A percentile compares a stretch with the other conserved stretches of the same genome.
These are phyloP conservation scores for Hymenoscyphus linearis DNA, from an alignment of 2,329 filamentous ascomycete species.

Conservation along the genomic window DNA sequence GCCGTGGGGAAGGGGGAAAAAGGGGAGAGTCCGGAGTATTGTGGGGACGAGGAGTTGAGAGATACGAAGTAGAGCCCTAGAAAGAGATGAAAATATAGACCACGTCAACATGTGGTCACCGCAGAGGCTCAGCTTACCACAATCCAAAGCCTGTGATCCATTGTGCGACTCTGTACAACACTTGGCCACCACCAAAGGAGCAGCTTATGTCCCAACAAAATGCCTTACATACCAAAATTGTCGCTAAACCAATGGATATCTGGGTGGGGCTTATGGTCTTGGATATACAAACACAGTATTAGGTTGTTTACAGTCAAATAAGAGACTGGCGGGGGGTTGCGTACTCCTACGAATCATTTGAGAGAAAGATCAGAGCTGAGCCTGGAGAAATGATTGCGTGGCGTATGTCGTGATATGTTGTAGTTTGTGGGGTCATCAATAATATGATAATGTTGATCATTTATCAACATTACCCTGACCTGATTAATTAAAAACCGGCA, in stretches of 20 bases:
- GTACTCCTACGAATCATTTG: background rate
- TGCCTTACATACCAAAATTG: background rate
- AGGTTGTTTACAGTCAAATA: background rate
- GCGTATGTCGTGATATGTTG: background rate
- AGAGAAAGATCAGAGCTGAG: slow-evolving; percentile 1
- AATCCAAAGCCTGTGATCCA: background rate
- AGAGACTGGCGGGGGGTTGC: slow-evolving; percentile 1
- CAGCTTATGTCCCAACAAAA: background rate
- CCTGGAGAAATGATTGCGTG: background rate
- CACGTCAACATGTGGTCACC: background rate
- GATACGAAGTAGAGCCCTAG: background rate
- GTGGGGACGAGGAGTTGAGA: background rate
- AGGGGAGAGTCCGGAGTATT: background rate
- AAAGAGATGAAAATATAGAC: background rate
- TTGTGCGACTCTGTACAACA: background rate
- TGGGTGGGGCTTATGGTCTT: background rate
- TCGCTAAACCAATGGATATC: background rate
- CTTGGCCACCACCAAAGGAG: background rate
- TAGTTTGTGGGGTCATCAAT: slow-evolving; percentile 1
- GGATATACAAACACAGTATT: background rate
- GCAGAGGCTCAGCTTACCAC: background rate
- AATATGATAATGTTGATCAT: background rate
- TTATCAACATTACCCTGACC: background rate
- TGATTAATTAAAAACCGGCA: background rate
- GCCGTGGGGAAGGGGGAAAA: slow-evolving; percentile 2